Evolutionary conservation across 2,329 filamentous ascomycete species (phyloP).

Genomic region (Trichoderma koningiopsis): DNA sequence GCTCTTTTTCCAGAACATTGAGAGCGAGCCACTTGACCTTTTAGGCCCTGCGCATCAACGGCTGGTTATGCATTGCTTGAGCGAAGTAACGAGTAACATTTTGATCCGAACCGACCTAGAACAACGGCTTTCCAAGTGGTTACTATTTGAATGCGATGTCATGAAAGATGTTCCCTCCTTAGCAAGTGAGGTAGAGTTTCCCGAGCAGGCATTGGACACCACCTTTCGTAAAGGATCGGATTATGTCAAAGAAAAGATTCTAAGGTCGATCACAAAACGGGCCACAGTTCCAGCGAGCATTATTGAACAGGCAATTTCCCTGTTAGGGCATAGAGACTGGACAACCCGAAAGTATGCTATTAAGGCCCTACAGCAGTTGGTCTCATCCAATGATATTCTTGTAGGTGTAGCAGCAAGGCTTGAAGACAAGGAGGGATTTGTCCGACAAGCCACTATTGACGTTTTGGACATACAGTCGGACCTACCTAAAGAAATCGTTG

Average conservation of each 20-base stretch:
- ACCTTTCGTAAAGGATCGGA: background rate
- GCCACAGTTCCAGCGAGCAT: background rate
- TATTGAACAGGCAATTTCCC: too few relatives aligned
- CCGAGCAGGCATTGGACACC: background rate
- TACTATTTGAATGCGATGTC: background rate
- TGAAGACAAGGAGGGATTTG: background rate
- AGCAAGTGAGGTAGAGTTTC: background rate
- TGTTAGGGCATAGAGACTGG: background rate
- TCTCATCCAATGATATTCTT: background rate
- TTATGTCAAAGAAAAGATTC: background rate
- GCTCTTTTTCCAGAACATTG: background rate
- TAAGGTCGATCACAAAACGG: background rate
- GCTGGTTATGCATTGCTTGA: conserved; percentile 4
- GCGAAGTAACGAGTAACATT: background rate
- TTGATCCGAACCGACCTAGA: background rate
- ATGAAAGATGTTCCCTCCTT: too few relatives aligned
- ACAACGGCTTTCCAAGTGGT: background rate
- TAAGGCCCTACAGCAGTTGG: background rate
- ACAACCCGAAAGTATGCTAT: background rate
- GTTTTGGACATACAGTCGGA: background rate
- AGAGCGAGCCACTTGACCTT: background rate
- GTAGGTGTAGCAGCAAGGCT: background rate
- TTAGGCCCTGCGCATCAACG: conserved; percentile 1
- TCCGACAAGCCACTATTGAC: background rate
- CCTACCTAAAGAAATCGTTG: background rate